phyloP scores from a whole-genome alignment of 768 basidiomycete genomes.

The Boletus reticuloceps region DNA sequence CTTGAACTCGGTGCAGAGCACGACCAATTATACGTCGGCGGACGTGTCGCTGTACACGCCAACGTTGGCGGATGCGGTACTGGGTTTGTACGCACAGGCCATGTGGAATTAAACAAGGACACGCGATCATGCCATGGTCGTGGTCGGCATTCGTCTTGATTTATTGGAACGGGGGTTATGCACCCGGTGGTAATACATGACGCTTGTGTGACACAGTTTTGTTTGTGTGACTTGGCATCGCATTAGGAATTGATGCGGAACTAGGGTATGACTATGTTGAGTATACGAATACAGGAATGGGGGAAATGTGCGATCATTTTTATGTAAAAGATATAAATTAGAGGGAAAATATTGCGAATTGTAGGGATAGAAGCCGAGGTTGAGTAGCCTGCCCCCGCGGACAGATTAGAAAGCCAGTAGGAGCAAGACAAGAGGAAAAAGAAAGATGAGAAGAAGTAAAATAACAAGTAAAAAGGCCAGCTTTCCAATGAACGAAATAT shows the following conservation, averaged over 20 bases:
- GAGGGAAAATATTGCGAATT: background rate
- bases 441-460: background rate
- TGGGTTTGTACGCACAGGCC: slow-evolving; percentile 40
- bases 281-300: background rate
- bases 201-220: no score
- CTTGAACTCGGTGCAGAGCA: slow-evolving; percentile 54
- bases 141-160: background rate
- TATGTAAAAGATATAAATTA: slow-evolving; percentile 22
- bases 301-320: background rate
- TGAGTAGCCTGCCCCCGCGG: no score
- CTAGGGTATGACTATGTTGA: background rate
- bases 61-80: slow-evolving; percentile 36
- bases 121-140: background rate
- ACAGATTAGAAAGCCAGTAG: no score
- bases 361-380: no score
- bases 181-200: background rate
- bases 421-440: background rate
- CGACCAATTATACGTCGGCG: slow-evolving; percentile 44
- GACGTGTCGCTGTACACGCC: slow-evolving; percentile 59
- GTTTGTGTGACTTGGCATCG: background rate
- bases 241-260: no score
- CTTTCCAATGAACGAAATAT: slow-evolving; percentile 1
- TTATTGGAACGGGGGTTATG: background rate
- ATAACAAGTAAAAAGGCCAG: background rate
- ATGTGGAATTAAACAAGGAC: slow-evolving; percentile 21